Evolutionary conservation across 2,329 filamentous ascomycete species (phyloP).

Genomic region (Pochonia chlamydosporia): DNA sequence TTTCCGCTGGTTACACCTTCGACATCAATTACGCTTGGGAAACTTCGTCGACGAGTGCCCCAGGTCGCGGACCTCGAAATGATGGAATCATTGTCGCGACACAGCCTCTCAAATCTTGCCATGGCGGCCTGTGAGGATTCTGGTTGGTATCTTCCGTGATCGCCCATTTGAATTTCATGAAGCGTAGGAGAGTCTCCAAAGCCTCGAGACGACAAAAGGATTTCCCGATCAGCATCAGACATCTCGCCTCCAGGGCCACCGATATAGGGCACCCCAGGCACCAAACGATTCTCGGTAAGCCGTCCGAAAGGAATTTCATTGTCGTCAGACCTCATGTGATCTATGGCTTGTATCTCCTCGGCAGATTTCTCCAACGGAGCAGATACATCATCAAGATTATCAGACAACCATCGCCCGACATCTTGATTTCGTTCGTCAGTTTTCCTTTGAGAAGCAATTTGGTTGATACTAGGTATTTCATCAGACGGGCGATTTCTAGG

Average conservation of each 20-base stretch:
- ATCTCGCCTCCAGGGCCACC: slow-evolving; percentile 35
- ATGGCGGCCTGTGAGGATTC: slow-evolving; percentile 49
- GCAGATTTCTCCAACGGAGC: slow-evolving; percentile 19
- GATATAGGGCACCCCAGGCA: slow-evolving; percentile 46
- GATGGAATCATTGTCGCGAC: slow-evolving; percentile 50
- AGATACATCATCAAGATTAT: slow-evolving; percentile 23
- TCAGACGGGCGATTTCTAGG: slow-evolving; percentile 37
- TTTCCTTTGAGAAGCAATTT: slow-evolving; percentile 36
- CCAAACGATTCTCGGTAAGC: slow-evolving; percentile 43
- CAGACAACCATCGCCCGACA: slow-evolving; percentile 46
- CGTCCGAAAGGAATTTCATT: slow-evolving; percentile 39
- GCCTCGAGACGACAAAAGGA: slow-evolving; percentile 41
- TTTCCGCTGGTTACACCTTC: slow-evolving; percentile 53
- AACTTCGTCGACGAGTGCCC: slow-evolving; percentile 61
- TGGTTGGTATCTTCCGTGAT: slow-evolving; percentile 35
- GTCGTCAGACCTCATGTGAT: slow-evolving; percentile 21
- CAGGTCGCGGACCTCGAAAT: slow-evolving; percentile 62
- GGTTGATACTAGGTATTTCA: slow-evolving; percentile 44
- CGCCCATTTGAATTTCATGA: slow-evolving; percentile 34
- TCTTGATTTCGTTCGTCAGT: slow-evolving; percentile 40
- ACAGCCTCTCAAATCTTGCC: slow-evolving; percentile 43
- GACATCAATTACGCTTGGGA: slow-evolving; percentile 47
- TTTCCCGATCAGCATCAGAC: slow-evolving; percentile 40
- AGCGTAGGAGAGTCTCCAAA: slow-evolving; percentile 46
- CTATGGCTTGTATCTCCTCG: slow-evolving; percentile 17